Percentiles rank a stretch among this genome's conserved stretches.
phyloP scores from a whole-genome alignment of 1,284 basidiomycete genomes.

The Vanrija sp. region DNA sequence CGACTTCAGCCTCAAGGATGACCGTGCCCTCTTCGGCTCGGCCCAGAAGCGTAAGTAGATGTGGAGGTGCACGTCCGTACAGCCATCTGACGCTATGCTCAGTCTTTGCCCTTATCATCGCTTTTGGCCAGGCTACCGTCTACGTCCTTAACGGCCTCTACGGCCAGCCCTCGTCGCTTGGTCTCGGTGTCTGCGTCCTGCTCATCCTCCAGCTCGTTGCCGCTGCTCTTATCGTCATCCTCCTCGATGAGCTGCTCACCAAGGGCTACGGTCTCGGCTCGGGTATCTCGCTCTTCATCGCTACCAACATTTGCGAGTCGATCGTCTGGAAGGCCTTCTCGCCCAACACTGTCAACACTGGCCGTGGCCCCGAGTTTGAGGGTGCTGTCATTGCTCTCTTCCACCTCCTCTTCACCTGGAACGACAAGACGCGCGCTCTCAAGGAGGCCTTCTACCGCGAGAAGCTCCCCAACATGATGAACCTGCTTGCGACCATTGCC shows the following conservation, averaged over 20 bases:
- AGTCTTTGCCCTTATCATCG: slow-evolving; percentile 96
- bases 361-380: slow-evolving; percentile 96
- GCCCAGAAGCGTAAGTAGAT: slow-evolving; percentile 84
- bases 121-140: slow-evolving; percentile 93
- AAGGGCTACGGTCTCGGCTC: slow-evolving; percentile 98
- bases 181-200: slow-evolving; percentile 90
- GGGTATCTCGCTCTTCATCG: slow-evolving; percentile 97
- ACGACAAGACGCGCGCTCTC: slow-evolving; percentile 94
- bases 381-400: slow-evolving; percentile 93
- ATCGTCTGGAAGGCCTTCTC: slow-evolving; percentile 99
- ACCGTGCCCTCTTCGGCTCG: slow-evolving; percentile 89
- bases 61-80: neutral
- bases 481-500: slow-evolving; percentile 83
- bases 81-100: neutral
- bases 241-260: slow-evolving; percentile 96
- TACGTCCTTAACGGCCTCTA: slow-evolving; percentile 97
- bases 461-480: slow-evolving; percentile 95
- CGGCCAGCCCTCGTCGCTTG: slow-evolving; percentile 87
- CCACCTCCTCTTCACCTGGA: slow-evolving; percentile 97
- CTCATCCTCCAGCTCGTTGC: slow-evolving; percentile 93
- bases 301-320: slow-evolving; percentile 98
- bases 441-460: slow-evolving; percentile 99
- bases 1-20: slow-evolving; percentile 95
- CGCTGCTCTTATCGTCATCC: slow-evolving; percentile 92
- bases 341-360: slow-evolving; percentile 96